Percentiles rank a stretch among this genome's conserved stretches.
Conservation (phyloP, 1,139 yeast species). For the Pichia sp. region DNA sequence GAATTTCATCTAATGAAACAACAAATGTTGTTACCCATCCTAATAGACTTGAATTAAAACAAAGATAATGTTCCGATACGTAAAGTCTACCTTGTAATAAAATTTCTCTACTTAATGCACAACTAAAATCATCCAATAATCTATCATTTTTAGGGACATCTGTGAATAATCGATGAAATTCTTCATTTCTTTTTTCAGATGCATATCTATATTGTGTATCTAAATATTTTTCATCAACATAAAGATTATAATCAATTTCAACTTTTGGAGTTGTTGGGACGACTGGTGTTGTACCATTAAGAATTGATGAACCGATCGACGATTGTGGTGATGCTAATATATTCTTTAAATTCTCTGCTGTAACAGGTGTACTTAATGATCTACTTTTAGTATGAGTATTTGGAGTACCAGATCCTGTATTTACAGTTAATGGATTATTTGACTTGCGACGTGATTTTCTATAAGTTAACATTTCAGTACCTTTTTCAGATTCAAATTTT, state of each 20-base stretch:
- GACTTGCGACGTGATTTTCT: constrained; percentile 32
- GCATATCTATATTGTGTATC: constrained; percentile 50
- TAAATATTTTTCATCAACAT: constrained; percentile 36
- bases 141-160: constrained; percentile 65
- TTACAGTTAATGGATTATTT: neutral
- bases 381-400: constrained; percentile 5
- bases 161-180: constrained; percentile 71
- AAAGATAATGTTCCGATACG: constrained; percentile 70
- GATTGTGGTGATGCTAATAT: constrained; percentile 18
- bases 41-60: constrained; percentile 85
- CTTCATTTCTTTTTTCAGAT: constrained; percentile 61
- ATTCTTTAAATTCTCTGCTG: constrained; percentile 1
- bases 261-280: constrained; percentile 12
- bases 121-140: constrained; percentile 76
- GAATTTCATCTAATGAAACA: constrained; percentile 66
- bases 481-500: constrained; percentile 16
- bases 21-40: constrained; percentile 89
- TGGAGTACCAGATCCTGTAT: neutral
- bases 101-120: constrained; percentile 85
- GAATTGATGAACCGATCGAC: constrained; percentile 7
- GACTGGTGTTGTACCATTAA: constrained; percentile 20
- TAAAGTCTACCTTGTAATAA: constrained; percentile 87
- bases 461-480: constrained; percentile 40
- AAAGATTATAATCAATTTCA: constrained; percentile 30
- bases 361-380: constrained; percentile 16